Base-by-base conservation (phyloP, 345 rosid genomes). In the Rhodamnia argentea region DNA sequence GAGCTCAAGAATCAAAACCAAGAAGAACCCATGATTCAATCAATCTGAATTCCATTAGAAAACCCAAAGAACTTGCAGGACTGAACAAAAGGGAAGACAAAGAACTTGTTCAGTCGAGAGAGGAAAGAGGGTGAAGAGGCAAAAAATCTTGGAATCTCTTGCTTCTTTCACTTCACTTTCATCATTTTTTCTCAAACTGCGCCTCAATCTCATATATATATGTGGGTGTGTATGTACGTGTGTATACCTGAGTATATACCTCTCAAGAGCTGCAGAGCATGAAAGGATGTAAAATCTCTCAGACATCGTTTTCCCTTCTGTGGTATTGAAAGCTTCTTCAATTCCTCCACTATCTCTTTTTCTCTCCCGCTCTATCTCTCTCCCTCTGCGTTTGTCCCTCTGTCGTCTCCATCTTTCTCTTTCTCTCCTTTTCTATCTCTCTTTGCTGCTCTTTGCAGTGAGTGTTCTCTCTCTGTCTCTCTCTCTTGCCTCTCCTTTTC, bases 241-340 rank as follows among this genome's bases (percentile, higher is more conserved):
- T 26, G 13, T 74, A 6, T 55, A 29, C 50, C 57, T 52, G 83
- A 55, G 75, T 40, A 70, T 76, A 62, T 86, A 93, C 90, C 92
- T 83, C 85, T 40, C 47, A 83, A 86, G 89, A 90, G 91, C 88
- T 93, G 92, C 93, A 89, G 90, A 70, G 78, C 47, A 87, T 85
- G 90, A 86, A 89, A 91, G 86, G 93, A 89, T 70, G 74, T 85
- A 74, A 91, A 90, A 89, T 89, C 92, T 89, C 93, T 87, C 86
- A 91, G 92, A 90, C 91, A 92, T 94, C 95, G 91, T 93, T 94
- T 88, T 92, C 95, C 82, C 87, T 87, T 87, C 86, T 83, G 86
- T 86, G 88, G 88, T 84, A 86, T 50, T 89, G 93, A 93, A 89
- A 93, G 90, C 26, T 83, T 42, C 86, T 47, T 58, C 83, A 83